A percentile compares a stretch with the other conserved stretches of the same genome.
Conservation (phyloP, 768 basidiomycete genomes). For the Neoboletus brunneissimus region DNA sequence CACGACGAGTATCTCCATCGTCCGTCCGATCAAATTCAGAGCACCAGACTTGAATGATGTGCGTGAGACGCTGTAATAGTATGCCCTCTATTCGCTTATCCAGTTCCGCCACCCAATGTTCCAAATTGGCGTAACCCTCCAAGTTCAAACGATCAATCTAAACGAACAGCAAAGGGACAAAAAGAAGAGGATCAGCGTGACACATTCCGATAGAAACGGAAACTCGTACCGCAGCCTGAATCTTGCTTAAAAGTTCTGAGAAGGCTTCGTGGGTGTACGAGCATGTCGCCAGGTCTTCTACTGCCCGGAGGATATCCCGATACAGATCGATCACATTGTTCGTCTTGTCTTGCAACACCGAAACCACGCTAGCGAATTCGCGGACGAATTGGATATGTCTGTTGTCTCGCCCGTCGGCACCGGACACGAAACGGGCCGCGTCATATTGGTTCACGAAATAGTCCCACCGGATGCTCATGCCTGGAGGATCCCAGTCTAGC, state of each 20-base stretch:
- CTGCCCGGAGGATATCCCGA: constrained; percentile 76
- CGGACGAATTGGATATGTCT: constrained; percentile 92
- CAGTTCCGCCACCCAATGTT: constrained; percentile 85
- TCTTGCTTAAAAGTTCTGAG: constrained; percentile 65
- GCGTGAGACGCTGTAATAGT: constrained; percentile 67
- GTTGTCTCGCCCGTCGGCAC: constrained; percentile 76
- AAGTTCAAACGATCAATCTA: constrained; percentile 93
- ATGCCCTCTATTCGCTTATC: constrained; percentile 82
- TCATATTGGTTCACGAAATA: constrained; percentile 95
- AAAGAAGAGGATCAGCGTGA: not conserved
- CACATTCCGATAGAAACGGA: not conserved
- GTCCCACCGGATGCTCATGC: constrained; percentile 97
- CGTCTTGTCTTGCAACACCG: constrained; percentile 94
- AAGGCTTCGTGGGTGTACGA: constrained; percentile 84
- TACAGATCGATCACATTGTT: constrained; percentile 91
- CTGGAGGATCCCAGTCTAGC: constrained; percentile 38
- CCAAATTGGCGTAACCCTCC: constrained; percentile 93
- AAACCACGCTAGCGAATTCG: constrained; percentile 92
- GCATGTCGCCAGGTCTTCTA: constrained; percentile 88
- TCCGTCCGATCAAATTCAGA: constrained; percentile 77
- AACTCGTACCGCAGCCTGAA: constrained; percentile 77
- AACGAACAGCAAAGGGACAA: not conserved
- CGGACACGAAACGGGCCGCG: constrained; percentile 67
- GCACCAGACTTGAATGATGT: constrained; percentile 86
- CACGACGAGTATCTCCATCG: constrained; percentile 61